These are phyloP conservation scores for Cladophialophora immunda DNA, from an alignment of 2,329 filamentous ascomycete genomes.

Conservation along the genomic window DNA sequence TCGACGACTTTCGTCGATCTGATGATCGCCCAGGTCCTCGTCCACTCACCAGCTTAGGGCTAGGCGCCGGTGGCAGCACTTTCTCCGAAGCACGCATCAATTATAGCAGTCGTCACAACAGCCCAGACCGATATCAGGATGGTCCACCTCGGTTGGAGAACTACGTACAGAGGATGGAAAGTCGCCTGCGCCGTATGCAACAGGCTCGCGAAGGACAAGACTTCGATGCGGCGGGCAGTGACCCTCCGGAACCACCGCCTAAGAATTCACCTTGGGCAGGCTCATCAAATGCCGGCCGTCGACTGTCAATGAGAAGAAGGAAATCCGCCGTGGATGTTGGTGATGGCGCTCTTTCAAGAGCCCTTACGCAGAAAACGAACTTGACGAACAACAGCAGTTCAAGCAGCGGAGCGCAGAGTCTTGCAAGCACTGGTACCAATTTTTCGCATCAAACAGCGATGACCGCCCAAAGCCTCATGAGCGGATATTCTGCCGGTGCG, in stretches of 20 bases:
- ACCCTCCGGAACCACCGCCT: conserved; percentile 70
- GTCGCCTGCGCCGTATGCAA: conserved; percentile 76
- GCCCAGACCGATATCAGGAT: conserved; percentile 62
- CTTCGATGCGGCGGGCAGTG: conserved; percentile 60
- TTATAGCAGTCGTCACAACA: conserved; percentile 58
- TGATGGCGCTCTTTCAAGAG: conserved; percentile 74
- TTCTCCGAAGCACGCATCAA: conserved; percentile 66
- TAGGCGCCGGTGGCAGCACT: conserved; percentile 62
- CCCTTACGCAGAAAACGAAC: conserved; percentile 87
- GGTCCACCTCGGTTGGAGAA: conserved; percentile 78
- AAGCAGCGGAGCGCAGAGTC: conserved; percentile 75
- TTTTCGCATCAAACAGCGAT: conserved; percentile 75
- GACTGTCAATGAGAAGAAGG: conserved; percentile 49
- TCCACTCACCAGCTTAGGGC: conserved; percentile 78
- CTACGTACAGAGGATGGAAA: conserved; percentile 93
- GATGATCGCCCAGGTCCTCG: conserved; percentile 54
- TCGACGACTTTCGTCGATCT: conserved; percentile 62
- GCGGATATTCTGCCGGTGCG: conserved; percentile 85
- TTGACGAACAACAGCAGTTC: conserved; percentile 69
- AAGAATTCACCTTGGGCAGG: conserved; percentile 56
- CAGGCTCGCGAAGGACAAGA: conserved; percentile 52
- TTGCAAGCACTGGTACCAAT: conserved; percentile 69
- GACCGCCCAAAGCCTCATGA: conserved; percentile 90
- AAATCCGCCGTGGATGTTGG: conserved; percentile 76
- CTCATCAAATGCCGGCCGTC: conserved; percentile 53